phyloP scores from a whole-genome alignment of 2,329 filamentous ascomycete species.

The Cadophora luteo-olivacea region DNA sequence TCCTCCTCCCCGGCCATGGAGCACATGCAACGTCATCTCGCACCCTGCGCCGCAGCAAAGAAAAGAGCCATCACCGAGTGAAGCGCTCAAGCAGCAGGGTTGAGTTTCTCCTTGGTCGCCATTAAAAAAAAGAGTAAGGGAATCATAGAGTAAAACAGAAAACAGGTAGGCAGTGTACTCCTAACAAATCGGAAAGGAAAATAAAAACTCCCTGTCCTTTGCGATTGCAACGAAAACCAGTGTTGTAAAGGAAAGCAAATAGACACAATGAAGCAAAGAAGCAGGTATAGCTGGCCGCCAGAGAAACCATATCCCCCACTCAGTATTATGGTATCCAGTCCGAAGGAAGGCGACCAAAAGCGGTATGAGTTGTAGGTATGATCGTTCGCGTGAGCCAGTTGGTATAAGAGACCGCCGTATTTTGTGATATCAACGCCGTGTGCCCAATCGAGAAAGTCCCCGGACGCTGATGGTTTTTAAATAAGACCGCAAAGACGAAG shows the following conservation, averaged over 20 bases:
- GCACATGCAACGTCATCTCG: conserved; percentile 16
- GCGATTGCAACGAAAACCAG: conserved; percentile 9
- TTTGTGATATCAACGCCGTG: conserved; percentile 43
- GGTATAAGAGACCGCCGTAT: conserved; percentile 44
- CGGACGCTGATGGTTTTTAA: conserved; percentile 53
- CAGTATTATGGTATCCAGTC: conserved; percentile 31
- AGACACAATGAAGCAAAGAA: conserved; percentile 40
- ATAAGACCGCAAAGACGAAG: conserved; percentile 95
- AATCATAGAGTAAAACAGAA: conserved; percentile 18
- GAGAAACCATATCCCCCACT: conserved; percentile 25
- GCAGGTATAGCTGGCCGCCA: conserved; percentile 30
- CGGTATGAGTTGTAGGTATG: conserved; percentile 32
- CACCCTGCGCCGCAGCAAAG: conserved; percentile 13
- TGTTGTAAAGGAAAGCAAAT: conserved; percentile 30
- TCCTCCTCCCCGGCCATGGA: conserved; percentile 11
- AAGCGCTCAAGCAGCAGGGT: conserved; percentile 12
- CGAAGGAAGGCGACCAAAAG: conserved; percentile 27
- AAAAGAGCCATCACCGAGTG: conserved; percentile 8
- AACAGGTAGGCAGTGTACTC: conserved; percentile 20
- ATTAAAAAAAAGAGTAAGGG: conserved; percentile 25
- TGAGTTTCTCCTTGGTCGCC: conserved; percentile 22
- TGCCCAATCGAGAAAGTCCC: conserved; percentile 39
- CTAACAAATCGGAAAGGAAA: conserved; percentile 11
- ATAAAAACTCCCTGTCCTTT: conserved; percentile 19
- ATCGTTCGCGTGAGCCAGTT: conserved; percentile 34